Evolutionary conservation across 257 asterid genomes (phyloP), one percentile per base, ranked within the genome.

Genomic region (Ligustrum vulgare): DNA sequence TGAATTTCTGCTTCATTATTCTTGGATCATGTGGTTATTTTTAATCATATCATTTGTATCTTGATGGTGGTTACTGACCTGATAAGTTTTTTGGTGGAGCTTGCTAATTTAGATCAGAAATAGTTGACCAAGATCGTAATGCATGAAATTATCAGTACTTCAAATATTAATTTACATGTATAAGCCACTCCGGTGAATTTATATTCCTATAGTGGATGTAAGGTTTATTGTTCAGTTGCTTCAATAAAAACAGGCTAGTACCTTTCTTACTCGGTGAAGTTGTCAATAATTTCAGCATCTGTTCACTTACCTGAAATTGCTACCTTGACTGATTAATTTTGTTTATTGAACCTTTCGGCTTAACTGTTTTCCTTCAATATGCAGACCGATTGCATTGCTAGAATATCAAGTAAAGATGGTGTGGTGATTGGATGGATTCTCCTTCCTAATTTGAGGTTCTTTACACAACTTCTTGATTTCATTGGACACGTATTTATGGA

Each of bases 321-420:
- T 45, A 54, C 23, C 63, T 54, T 18, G 63, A 6, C 10, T 0
- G 25, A 54, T 54, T 54, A 1, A 16, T 54, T 54, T 54, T n/a
- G 28, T 16, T 64, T 60, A 37, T 58, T 58, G 66, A 58, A 23
- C 8, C 32, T 20, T 58, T 22, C 5, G 2, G 33, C 22, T 22
- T 56, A 56, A 56, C 39, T n/a, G 7, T 70, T 70, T 69, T 39
- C 43, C 7, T 51, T 31, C n/a, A n/a, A 51, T 71, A 60, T 82
- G 77, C 87, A 92, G 99, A 89, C 96, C 18, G 98, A 92, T 77
- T 94, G 99, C 91, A 89, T 92, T 65, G 99, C 96, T 56, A 91
- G 99, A 86, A 83, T 92, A 68, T 94, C 98, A 63, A 77, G 78
- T 58, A 76, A 80, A 71, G 87, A 88, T 75, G 98, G 96, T 56